Evolutionary conservation across 2,329 filamentous ascomycete genomes (phyloP), one percentile per base, ranked within the genome.

Genomic region (Harringtonia aguacate): DNA sequence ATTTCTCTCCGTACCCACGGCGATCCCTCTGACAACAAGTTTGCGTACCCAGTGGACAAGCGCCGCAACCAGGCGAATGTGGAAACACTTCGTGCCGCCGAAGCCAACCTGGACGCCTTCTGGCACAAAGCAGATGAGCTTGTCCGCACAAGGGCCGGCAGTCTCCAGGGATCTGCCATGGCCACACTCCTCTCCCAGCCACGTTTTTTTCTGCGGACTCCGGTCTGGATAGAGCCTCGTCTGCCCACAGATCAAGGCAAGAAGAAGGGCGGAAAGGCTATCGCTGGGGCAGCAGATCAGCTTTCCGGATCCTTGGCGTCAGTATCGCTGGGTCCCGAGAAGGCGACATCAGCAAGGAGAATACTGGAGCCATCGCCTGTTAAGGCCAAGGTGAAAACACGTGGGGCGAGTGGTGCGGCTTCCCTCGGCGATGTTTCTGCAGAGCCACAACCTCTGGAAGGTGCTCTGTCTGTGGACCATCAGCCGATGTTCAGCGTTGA

Each of bases 61-160:
- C 66, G 61, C 10, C 62, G 63, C 2, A 75, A 59, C 2, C 62
- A 61, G 43, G 63, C 66, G 13, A 75, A 63, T 17, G 60, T 67
- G 0, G 60, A 66, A 6, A 53, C 55, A 0, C 61, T 77, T 55
- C 62, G 65, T 10, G 49, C 37, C 2, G 70, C 73, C 1, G 73
- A 79, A 55, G 22, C 35, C 0, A 60, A 64, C 22, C 58, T 78
- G 5, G 72, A 75, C 50, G 44, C 38, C 0, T 68, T 74, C 45
- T 75, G 70, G 72, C 46, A 41, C 2, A 52, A 43, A 0, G 45
- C 65, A 24, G 65, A 69, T 43, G 24, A 31, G 20, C 21, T 52
- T 2, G 21, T 61, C 4, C 45, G 49, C 8, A 8, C 6, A 2
- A 46, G 48, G 4, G 45, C 34, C 14, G 53, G 56, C 6, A 51